phyloP scores from a whole-genome alignment of 1,139 yeast genomes.

The Suhomyces taliae region DNA sequence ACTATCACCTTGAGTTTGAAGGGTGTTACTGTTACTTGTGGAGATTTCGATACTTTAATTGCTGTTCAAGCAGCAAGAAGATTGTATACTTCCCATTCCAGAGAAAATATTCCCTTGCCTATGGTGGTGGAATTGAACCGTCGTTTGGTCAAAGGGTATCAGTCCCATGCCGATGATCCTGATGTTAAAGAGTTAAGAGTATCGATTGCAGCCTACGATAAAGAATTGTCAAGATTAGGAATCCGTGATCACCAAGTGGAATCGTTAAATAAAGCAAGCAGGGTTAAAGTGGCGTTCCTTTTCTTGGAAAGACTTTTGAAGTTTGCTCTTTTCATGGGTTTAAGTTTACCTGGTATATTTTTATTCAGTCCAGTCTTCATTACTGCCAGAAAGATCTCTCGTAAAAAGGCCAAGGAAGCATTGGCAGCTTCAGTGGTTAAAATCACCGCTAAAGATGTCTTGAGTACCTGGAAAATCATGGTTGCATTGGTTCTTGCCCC shows the following conservation, averaged over 20 bases:
- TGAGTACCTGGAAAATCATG: conserved; percentile 38
- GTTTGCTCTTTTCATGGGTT: conserved; percentile 51
- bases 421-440: conserved; percentile 88
- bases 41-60: conserved; percentile 90
- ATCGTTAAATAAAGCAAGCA: conserved; percentile 48
- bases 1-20: conserved; percentile 72
- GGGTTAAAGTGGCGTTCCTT: conserved; percentile 44
- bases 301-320: conserved; percentile 56
- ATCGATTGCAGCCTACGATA: conserved; percentile 68
- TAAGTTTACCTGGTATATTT: conserved; percentile 82
- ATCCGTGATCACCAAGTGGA: conserved; percentile 92
- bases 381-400: conserved; percentile 71
- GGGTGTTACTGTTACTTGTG: conserved; percentile 88
- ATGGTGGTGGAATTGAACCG: conserved; percentile 88
- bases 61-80: conserved; percentile 93
- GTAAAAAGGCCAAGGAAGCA: conserved; percentile 72
- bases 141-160: conserved; percentile 77
- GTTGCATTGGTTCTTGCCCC: conserved; percentile 49
- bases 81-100: conserved; percentile 48
- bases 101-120: conserved; percentile 56
- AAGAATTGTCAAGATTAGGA: conserved; percentile 62
- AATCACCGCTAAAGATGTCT: conserved; percentile 84
- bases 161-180: conserved; percentile 70
- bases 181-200: conserved; percentile 58
- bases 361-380: conserved; percentile 86